phyloP scores from a whole-genome alignment of 257 asterid genomes.

The Gardenia jasminoides region DNA sequence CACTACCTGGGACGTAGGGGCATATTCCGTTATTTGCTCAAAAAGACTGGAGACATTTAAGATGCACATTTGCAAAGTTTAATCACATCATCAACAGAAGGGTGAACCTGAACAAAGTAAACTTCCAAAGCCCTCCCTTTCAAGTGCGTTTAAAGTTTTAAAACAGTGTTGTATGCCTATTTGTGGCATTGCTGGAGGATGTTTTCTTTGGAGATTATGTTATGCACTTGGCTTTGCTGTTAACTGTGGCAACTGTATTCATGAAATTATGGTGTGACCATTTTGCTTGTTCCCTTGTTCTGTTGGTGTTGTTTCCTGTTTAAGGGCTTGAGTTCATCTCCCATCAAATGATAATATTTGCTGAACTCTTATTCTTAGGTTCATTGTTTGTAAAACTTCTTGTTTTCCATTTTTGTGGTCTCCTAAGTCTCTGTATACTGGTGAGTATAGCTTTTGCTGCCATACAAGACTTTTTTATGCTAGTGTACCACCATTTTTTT shows the following conservation, averaged over 20 bases:
- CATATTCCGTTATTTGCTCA: neutral
- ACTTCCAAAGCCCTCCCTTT: neutral
- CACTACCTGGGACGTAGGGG: neutral
- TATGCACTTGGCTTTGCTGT: neutral
- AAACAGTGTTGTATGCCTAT: neutral
- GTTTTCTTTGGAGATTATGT: neutral
- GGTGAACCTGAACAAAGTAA: neutral
- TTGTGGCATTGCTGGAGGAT: neutral
- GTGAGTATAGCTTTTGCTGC: too few relatives aligned
- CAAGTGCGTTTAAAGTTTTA: too few relatives aligned
- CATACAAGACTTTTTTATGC: neutral
- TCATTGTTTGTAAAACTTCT: neutral
- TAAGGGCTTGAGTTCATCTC: neutral
- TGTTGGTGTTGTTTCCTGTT: neutral
- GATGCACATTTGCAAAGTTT: neutral
- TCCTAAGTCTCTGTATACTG: neutral
- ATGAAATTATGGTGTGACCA: neutral
- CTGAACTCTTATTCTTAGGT: neutral
- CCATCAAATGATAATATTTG: neutral
- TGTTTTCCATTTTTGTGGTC: neutral
- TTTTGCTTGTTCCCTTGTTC: neutral
- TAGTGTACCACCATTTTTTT: neutral
- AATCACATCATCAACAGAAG: neutral
- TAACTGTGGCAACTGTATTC: neutral
- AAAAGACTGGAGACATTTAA: neutral